Base-by-base conservation (phyloP, 1,284 basidiomycete genomes). In the Austroboletus olivaceoglutinosus region DNA sequence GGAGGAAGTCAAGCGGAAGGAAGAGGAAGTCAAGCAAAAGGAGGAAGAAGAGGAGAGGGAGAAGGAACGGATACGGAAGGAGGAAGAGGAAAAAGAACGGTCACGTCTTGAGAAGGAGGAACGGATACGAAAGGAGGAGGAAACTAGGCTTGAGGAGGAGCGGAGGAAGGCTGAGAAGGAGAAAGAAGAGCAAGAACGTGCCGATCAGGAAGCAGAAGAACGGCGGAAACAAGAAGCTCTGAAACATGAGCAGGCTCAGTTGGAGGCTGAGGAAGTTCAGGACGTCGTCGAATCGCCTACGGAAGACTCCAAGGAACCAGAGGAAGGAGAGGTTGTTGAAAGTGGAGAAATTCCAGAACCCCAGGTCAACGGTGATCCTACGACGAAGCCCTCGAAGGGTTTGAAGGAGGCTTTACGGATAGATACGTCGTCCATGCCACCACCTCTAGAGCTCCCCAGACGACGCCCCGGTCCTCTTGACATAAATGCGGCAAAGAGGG, bases 391-490 rank as follows among this genome's bases (percentile, higher is more conserved):
- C 47, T 23, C 58, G 31, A 71, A 72, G 47, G 70, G 62, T 56
- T 66, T 73, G 47, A 82, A 82, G 59, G 81, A 82, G 39, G 34
- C 68, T 19, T 72, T 87, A 22, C 81, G 83, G 39, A 86, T 87
- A 66, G 82, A 83, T 59, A 88, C 85, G 2, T 56, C 71, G 13
- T 70, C 66, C 23, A 69, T 71, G 58, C 66, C 68, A 41, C 60
- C 69, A 18, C 59, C 69, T 30, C 65, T 73, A 13, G 62, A 69
- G 45, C 66, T 71, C 29, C 57, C 63, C 36, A 73, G 73, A 60
- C 75, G 70, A 47, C 80, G 85, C n/a, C 89, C 90, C 45, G 84
- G 85, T 46, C 83, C 83, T 41, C 81, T 93, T 38, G 85, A 93
- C 60, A 78, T 91, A 11, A 72, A 59, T 41, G 67, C 66, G 1